phyloP scores from a whole-genome alignment of 805 yeast species.

The Candida stauntonica region DNA sequence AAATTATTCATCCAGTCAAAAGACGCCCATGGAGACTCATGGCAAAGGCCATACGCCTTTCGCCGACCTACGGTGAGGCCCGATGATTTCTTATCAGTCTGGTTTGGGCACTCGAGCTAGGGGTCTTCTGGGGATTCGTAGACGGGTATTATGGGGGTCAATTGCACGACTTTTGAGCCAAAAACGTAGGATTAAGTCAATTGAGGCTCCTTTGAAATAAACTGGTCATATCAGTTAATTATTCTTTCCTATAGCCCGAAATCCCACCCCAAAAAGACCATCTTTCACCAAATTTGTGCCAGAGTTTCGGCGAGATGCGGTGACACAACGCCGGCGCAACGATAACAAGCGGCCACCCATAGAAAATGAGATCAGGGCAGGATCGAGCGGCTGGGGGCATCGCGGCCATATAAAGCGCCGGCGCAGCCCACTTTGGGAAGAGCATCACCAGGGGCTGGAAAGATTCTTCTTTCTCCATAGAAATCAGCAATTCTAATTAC shows the following conservation, averaged over 20 bases:
- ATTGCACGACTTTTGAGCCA: too few relatives aligned
- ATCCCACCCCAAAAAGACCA: neutral
- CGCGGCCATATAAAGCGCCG: neutral
- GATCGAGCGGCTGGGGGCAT: neutral
- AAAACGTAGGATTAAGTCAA: too few relatives aligned
- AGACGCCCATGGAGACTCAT: too few relatives aligned
- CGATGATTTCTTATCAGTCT: slow-evolving; percentile 1
- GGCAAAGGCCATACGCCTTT: neutral
- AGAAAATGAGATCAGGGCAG: neutral
- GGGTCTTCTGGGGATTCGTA: too few relatives aligned
- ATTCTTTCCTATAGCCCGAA: neutral
- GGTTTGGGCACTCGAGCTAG: too few relatives aligned
- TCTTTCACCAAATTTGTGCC: neutral
- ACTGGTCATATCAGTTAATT: too few relatives aligned
- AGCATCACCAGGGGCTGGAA: too few relatives aligned
- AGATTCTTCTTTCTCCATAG: too few relatives aligned
- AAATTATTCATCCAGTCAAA: too few relatives aligned
- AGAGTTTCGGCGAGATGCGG: slow-evolving; percentile 15
- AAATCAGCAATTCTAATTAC: slow-evolving; percentile 1
- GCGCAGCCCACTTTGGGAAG: too few relatives aligned
- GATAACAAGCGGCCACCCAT: slow-evolving; percentile 7
- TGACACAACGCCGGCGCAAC: slow-evolving; percentile 11
- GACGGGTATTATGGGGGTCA: too few relatives aligned
- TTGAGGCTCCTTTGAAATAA: too few relatives aligned
- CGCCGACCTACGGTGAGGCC: slow-evolving; percentile 1